Base-by-base conservation (phyloP, 305 asterid genomes). In the Solanum hybrid region DNA sequence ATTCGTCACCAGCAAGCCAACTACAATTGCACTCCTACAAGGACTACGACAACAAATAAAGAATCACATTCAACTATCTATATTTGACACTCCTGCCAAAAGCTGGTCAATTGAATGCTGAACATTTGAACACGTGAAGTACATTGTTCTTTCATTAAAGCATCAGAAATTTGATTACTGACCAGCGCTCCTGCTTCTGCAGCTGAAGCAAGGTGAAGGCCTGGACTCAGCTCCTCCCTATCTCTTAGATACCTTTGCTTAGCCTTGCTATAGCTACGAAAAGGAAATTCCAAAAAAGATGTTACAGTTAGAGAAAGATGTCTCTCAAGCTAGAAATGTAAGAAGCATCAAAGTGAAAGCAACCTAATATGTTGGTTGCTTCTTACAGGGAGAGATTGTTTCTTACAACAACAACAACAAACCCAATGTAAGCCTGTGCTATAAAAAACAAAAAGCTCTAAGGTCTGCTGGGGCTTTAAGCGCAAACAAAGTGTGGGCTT, bases 101-200 rank as follows among this genome's bases (percentile, higher is more conserved):
- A 46, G n/a, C 27, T 82, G 38, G 37, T 2, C 76, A 85, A 60
- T 13, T 85, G 38, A 60, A 22, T 85, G 88, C 14, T 60, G 77
- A 60, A 85, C 88, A 32, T 85, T 12, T 60, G 13, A 31, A 22
- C 46, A 10, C 6, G 51, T 27, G 84, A 82, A 71, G 6, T 26
- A 24, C 32, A 22, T 20, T 27, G 32, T 20, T 79, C 34, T 51
- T 40, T 17, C 86, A 32, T n/a, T 78, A 34, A 88, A 60, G 82
- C 35, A 89, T 86, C 78, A 86, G 73, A 89, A 91, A 88, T 88
- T 90, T 38, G 93, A 90, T 76, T 88, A 93, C 97, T 89, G 71
- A 98, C 99, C 98, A 96, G 89, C 72, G 95, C 98, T 89, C 99
- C 99, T 72, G 99, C 99, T 91, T 98, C 99, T 89, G 98, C 99